These are phyloP conservation scores for Obba rivulosa DNA, from an alignment of 768 basidiomycete genomes.

Conservation along the genomic window DNA sequence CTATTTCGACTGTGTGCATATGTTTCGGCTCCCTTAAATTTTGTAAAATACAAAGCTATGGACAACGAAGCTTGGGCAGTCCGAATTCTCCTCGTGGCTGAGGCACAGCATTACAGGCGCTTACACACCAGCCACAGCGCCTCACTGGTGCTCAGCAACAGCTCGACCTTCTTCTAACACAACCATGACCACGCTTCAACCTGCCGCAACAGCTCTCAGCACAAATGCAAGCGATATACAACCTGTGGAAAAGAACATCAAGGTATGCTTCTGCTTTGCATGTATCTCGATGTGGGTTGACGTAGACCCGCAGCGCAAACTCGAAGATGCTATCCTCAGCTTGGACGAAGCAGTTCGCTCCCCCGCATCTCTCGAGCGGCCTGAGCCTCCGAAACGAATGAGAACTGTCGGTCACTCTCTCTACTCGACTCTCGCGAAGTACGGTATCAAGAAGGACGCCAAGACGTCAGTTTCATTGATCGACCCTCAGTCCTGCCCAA, in stretches of 20 bases:
- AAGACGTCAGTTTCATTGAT: conserved; percentile 23
- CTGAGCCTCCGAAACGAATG: conserved; percentile 49
- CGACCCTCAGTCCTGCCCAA: not conserved
- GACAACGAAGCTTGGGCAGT: too few species aligned
- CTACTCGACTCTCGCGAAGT: conserved; percentile 76
- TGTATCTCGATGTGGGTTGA: conserved; percentile 10
- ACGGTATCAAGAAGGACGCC: conserved; percentile 56
- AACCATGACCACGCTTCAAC: conserved; percentile 1
- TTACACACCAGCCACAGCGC: too few species aligned
- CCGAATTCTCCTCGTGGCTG: too few species aligned
- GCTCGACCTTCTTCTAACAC: not conserved
- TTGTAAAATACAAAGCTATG: too few species aligned
- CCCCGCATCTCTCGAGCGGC: conserved; percentile 21
- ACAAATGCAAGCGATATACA: conserved; percentile 3
- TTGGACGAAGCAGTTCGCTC: conserved; percentile 60
- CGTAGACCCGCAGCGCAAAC: conserved; percentile 52
- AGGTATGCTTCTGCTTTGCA: conserved; percentile 8
- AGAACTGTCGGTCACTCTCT: conserved; percentile 47
- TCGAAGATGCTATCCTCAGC: conserved; percentile 72
- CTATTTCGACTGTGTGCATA: too few species aligned
- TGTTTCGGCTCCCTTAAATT: too few species aligned
- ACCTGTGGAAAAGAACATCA: conserved; percentile 15
- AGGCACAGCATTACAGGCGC: too few species aligned
- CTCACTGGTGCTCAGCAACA: too few species aligned
- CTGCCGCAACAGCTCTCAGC: conserved; percentile 4